Evolutionary conservation across 2,329 filamentous ascomycete species (phyloP).

Genomic region (Geosmithia morbida): DNA sequence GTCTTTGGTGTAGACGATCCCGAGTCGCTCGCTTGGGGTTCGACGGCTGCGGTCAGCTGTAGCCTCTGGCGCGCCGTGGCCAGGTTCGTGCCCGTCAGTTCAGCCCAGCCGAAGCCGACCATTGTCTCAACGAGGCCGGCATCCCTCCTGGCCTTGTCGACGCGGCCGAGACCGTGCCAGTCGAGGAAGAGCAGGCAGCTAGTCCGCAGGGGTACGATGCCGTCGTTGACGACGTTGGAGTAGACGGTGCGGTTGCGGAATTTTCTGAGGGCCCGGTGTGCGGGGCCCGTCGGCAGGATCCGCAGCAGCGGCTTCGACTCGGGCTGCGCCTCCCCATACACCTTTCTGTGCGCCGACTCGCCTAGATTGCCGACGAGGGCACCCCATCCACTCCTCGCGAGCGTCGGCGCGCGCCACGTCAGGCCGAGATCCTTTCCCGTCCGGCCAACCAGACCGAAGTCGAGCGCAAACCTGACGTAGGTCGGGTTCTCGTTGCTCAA

Average conservation of each 20-base stretch:
- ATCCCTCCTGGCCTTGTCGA: conserved; percentile 86
- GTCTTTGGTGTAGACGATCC: conserved; percentile 20
- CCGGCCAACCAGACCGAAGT: conserved; percentile 90
- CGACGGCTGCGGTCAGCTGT: conserved; percentile 15
- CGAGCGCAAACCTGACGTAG: conserved; percentile 92
- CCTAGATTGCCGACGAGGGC: conserved; percentile 73
- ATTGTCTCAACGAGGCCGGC: conserved; percentile 87
- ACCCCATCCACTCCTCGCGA: conserved; percentile 76
- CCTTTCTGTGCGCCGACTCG: conserved; percentile 46
- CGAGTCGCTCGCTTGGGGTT: conserved; percentile 13
- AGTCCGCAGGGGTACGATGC: conserved; percentile 86
- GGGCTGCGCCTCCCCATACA: conserved; percentile 49
- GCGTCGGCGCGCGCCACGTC: conserved; percentile 81
- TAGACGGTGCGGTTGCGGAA: conserved; percentile 88
- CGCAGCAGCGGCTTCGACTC: conserved; percentile 79
- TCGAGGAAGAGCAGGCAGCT: conserved; percentile 95
- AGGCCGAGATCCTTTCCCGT: conserved; percentile 91
- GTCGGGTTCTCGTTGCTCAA: conserved; percentile 95
- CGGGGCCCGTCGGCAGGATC: conserved; percentile 82
- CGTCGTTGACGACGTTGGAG: conserved; percentile 95
- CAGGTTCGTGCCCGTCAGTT: conserved; percentile 63
- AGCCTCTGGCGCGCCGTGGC: conserved; percentile 25
- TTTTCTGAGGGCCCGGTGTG: conserved; percentile 71
- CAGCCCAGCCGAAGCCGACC: conserved; percentile 88
- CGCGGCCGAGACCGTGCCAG: conserved; percentile 84